Evolutionary conservation across 345 rosid genomes (phyloP).

Genomic region (Hypericum perforatum): DNA sequence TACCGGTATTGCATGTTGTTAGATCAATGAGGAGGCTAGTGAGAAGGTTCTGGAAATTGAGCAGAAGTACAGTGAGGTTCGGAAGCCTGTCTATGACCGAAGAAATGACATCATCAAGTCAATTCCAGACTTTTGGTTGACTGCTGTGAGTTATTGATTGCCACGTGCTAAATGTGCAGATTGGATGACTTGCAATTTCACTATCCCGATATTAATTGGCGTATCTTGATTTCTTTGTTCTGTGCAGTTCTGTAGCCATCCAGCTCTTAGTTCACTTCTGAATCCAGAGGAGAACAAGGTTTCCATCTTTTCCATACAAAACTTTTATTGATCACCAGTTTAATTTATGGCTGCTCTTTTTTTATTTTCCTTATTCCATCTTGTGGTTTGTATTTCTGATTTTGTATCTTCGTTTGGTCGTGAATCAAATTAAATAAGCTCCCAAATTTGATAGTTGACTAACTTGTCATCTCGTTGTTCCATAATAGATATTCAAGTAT

Average conservation of each 20-base stretch:
- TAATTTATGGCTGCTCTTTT: not conserved
- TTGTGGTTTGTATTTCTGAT: not conserved
- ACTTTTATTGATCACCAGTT: not conserved
- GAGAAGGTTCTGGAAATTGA: conserved; percentile 19
- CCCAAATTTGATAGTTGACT: too few relatives aligned
- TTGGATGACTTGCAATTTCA: not conserved
- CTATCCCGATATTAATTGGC: not conserved
- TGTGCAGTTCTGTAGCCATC: conserved; percentile 21
- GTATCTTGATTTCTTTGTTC: not conserved
- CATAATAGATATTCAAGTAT: conserved; percentile 14
- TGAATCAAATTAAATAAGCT: too few relatives aligned
- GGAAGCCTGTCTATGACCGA: conserved; percentile 16
- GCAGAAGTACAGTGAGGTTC: conserved; percentile 18
- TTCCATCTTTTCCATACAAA: not conserved
- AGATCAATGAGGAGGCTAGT: conserved; percentile 19
- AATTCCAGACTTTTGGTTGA: conserved; percentile 25
- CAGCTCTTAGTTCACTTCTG: conserved; percentile 15
- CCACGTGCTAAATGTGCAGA: not conserved
- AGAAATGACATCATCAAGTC: conserved; percentile 18
- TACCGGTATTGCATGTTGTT: not conserved
- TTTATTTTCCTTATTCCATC: not conserved
- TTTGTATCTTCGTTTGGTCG: not conserved
- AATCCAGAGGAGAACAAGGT: conserved; percentile 21
- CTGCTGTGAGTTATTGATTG: conserved; percentile 12
- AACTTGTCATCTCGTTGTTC: not conserved